These are phyloP conservation scores for Starmerella lactis-condensi DNA, from an alignment of 805 yeast species.

Conservation along the genomic window DNA sequence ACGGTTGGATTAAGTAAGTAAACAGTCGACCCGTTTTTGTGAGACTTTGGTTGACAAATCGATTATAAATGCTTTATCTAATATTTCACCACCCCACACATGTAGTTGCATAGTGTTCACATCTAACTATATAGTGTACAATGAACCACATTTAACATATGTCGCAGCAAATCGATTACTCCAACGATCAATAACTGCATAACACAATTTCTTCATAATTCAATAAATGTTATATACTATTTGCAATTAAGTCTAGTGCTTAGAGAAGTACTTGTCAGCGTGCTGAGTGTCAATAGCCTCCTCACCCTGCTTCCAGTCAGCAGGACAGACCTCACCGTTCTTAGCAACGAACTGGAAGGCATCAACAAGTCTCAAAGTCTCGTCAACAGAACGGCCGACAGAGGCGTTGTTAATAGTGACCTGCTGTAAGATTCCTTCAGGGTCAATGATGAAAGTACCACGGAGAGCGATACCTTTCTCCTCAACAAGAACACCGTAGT, in stretches of 20 bases:
- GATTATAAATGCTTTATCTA: no score
- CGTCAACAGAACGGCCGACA: conserved; percentile 97
- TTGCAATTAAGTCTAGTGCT: conserved; percentile 4
- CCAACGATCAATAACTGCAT: no score
- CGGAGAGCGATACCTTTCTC: conserved; percentile 95
- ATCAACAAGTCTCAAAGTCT: conserved; percentile 89
- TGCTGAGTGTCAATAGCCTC: conserved; percentile 51
- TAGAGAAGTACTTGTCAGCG: conserved; percentile 15
- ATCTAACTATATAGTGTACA: no score
- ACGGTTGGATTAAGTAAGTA: no score
- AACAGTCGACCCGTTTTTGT: no score
- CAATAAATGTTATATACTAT: background rate
- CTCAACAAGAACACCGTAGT: conserved; percentile 93
- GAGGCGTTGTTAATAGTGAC: conserved; percentile 96
- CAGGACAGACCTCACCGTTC: conserved; percentile 99
- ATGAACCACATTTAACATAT: no score
- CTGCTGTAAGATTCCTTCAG: conserved; percentile 87
- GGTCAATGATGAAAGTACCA: conserved; percentile 96
- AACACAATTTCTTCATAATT: no score
- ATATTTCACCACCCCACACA: no score
- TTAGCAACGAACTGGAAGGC: conserved; percentile 99
- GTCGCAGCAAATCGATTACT: no score
- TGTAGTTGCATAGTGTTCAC: no score
- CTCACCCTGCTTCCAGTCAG: conserved; percentile 95
- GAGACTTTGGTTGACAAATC: no score